Evolutionary conservation across 805 yeast species (phyloP).

Genomic region (Teunomyces atbi): DNA sequence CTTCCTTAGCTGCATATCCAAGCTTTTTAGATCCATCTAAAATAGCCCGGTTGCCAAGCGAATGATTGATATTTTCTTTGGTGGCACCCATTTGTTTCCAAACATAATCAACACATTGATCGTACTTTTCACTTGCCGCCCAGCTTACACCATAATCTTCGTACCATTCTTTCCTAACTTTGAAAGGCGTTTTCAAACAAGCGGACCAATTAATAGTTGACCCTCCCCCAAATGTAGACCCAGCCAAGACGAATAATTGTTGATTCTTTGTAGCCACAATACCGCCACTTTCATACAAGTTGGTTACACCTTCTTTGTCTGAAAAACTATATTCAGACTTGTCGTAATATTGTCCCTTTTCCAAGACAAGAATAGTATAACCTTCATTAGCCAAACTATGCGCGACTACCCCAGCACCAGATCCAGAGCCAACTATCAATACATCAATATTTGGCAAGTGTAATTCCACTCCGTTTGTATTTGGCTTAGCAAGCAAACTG

Average conservation of each 20-base stretch:
- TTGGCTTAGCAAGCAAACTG: constrained; percentile 31
- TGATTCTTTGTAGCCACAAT: constrained; percentile 31
- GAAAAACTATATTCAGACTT: constrained; percentile 33
- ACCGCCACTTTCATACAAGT: constrained; percentile 43
- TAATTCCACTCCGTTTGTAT: constrained; percentile 25
- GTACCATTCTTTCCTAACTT: constrained; percentile 53
- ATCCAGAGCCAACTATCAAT: constrained; percentile 51
- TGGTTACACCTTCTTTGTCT: constrained; percentile 35
- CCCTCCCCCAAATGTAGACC: constrained; percentile 58
- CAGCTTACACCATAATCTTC: constrained; percentile 44
- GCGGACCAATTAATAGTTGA: constrained; percentile 60
- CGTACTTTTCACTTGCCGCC: constrained; percentile 43
- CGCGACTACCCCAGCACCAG: constrained; percentile 55
- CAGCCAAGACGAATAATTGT: constrained; percentile 43
- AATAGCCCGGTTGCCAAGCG: constrained; percentile 42
- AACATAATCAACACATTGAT: constrained; percentile 45
- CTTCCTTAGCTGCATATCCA: constrained; percentile 39
- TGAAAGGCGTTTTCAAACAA: constrained; percentile 47
- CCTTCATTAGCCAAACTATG: constrained; percentile 45
- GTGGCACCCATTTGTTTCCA: constrained; percentile 49
- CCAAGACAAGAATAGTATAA: constrained; percentile 43
- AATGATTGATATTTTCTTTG: constrained; percentile 38
- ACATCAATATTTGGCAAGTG: constrained; percentile 42
- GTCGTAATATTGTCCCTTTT: constrained; percentile 47
- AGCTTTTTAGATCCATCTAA: constrained; percentile 45